These are phyloP conservation scores for Pestalotiopsis sp. DNA, from an alignment of 2,329 filamentous ascomycete species.

Conservation along the genomic window DNA sequence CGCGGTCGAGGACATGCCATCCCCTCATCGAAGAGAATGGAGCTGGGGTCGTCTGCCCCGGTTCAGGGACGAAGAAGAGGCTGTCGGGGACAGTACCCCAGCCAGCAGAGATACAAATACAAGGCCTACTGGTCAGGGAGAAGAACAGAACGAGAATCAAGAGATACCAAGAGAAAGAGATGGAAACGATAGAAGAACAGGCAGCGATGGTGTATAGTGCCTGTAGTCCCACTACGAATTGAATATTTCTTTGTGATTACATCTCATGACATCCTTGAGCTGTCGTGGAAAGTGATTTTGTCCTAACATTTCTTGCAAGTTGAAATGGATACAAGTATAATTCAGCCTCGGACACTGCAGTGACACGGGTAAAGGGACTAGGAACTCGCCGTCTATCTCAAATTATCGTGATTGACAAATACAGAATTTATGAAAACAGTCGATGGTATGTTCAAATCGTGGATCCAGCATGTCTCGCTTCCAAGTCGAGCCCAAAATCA, in stretches of 20 bases:
- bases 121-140: neutral
- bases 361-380: too few relatives aligned
- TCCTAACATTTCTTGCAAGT: too few relatives aligned
- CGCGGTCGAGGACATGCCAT: slow-evolving; percentile 8
- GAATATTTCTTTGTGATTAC: neutral
- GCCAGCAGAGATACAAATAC: slow-evolving; percentile 2
- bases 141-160: neutral
- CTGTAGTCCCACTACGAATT: neutral
- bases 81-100: neutral
- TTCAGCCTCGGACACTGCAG: too few relatives aligned
- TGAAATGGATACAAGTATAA: too few relatives aligned
- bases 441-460: too few relatives aligned
- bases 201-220: neutral
- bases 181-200: neutral
- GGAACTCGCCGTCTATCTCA: too few relatives aligned
- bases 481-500: too few relatives aligned
- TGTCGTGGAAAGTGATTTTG: too few relatives aligned
- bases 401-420: too few relatives aligned
- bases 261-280: neutral
- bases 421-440: too few relatives aligned
- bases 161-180: slow-evolving; percentile 1
- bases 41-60: slow-evolving; percentile 10
- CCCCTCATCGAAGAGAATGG: slow-evolving; percentile 1
- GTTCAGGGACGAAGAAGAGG: slow-evolving; percentile 11
- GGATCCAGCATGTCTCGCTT: too few relatives aligned